These are phyloP conservation scores for Beauveria varroae DNA, from an alignment of 2,329 filamentous ascomycete species.

Conservation along the genomic window DNA sequence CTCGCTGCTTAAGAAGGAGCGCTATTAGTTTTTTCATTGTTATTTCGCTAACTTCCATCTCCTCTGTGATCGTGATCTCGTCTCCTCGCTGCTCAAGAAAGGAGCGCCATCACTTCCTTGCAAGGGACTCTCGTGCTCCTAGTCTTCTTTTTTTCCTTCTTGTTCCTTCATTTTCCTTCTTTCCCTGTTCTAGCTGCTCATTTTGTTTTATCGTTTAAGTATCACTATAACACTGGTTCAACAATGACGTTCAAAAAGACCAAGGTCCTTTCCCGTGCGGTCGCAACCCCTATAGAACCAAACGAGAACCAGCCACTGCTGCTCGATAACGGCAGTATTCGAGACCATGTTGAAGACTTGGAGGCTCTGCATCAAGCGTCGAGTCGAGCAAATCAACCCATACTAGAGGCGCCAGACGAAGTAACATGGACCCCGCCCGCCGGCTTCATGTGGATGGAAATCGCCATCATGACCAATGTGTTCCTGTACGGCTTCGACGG, in stretches of 20 bases:
- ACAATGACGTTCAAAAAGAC: neutral
- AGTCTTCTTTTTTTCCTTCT: neutral
- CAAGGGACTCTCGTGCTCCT: no score
- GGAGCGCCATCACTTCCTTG: no score
- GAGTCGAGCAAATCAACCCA: neutral
- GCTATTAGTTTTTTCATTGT: no score
- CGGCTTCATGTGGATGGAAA: constrained; percentile 51
- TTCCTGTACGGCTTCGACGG: constrained; percentile 63
- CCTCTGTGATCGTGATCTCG: no score
- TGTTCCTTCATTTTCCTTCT: neutral
- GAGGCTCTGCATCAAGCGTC: neutral
- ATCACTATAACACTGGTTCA: no score
- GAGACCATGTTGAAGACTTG: neutral
- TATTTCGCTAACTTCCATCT: no score
- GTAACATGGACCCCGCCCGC: constrained; percentile 38
- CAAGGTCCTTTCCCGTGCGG: neutral
- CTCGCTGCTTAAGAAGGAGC: no score
- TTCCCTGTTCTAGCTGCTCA: neutral
- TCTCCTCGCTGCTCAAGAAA: no score
- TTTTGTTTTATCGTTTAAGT: no score
- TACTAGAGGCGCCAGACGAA: constrained; percentile 12
- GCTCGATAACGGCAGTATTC: no score
- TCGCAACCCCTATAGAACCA: neutral
- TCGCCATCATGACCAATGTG: constrained; percentile 57
- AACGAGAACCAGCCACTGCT: neutral